A percentile compares a stretch with the other conserved stretches of the same genome.
These are phyloP conservation scores for Schizophyllum commune DNA, from an alignment of 1,284 basidiomycete genomes.

Conservation along the genomic window DNA sequence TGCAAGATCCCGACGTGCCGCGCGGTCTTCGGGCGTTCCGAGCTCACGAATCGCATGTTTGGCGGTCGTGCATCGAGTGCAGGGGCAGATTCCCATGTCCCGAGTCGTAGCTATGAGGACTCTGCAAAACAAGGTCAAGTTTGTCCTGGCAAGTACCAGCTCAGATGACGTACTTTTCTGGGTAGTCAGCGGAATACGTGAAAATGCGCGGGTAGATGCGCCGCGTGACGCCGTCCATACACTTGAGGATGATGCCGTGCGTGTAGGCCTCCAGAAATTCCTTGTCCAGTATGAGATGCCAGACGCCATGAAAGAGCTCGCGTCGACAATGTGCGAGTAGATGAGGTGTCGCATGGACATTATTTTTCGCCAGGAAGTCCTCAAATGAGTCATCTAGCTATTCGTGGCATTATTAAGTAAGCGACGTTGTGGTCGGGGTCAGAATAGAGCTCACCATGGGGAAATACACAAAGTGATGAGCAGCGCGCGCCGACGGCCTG, in stretches of 20 bases:
- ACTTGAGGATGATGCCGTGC: slow-evolving; percentile 22
- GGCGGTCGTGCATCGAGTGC: neutral
- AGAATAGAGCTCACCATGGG: no score
- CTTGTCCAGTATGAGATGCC: slow-evolving; percentile 16
- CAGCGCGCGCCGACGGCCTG: slow-evolving; percentile 11
- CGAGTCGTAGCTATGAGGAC: neutral
- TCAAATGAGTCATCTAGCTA: slow-evolving; percentile 1
- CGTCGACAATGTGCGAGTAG: slow-evolving; percentile 19
- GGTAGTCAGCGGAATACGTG: slow-evolving; percentile 19
- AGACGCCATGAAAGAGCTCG: slow-evolving; percentile 22
- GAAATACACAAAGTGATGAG: slow-evolving; percentile 16
- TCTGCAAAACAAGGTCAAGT: neutral
- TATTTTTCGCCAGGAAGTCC: neutral
- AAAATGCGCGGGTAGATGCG: slow-evolving; percentile 22
- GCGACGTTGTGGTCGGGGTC: no score
- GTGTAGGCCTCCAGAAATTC: slow-evolving; percentile 21
- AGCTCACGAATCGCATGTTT: no score
- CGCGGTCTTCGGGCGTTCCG: no score
- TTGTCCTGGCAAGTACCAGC: neutral
- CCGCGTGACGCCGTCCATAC: slow-evolving; percentile 16
- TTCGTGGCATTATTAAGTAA: neutral
- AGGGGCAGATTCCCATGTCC: neutral
- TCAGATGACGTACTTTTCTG: slow-evolving; percentile 5
- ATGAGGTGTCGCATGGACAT: neutral
- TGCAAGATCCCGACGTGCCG: no score